phyloP scores from a whole-genome alignment of 495 filamentous ascomycete genomes.

The Glarea lozoyensis region DNA sequence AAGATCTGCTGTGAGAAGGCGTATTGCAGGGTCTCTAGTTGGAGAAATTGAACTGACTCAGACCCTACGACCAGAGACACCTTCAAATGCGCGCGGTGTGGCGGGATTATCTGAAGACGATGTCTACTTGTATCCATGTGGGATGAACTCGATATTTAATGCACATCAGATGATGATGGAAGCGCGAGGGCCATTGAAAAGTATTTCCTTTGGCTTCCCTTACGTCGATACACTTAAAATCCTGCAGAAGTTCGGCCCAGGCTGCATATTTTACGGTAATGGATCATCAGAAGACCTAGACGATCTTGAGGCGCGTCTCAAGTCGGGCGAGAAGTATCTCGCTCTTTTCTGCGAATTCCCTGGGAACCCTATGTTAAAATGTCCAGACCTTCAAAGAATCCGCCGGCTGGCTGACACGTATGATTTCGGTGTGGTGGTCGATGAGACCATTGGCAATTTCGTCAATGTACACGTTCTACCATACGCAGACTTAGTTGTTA shows the following conservation, averaged over 20 bases:
- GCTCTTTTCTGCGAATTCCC: slow-evolving; percentile 92
- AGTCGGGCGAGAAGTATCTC: slow-evolving; percentile 67
- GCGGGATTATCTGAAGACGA: slow-evolving; percentile 76
- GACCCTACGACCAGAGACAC: slow-evolving; percentile 26
- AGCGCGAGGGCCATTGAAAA: slow-evolving; percentile 50
- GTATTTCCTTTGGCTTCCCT: slow-evolving; percentile 76
- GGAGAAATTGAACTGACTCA: slow-evolving; percentile 55
- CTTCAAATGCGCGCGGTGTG: slow-evolving; percentile 38
- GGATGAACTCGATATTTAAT: slow-evolving; percentile 94
- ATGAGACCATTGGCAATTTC: slow-evolving; percentile 95
- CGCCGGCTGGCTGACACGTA: slow-evolving; percentile 69
- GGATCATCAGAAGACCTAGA: slow-evolving; percentile 77
- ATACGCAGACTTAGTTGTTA: slow-evolving; percentile 83
- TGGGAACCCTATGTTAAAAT: slow-evolving; percentile 79
- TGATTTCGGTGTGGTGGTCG: slow-evolving; percentile 84
- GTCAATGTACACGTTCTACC: slow-evolving; percentile 89
- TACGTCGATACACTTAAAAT: slow-evolving; percentile 97
- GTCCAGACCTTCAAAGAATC: slow-evolving; percentile 77
- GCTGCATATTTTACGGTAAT: slow-evolving; percentile 83
- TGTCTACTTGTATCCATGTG: slow-evolving; percentile 77
- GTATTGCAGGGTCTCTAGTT: slow-evolving; percentile 82
- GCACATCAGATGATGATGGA: slow-evolving; percentile 64
- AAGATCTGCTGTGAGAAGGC: slow-evolving; percentile 72
- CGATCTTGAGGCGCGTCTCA: slow-evolving; percentile 66
- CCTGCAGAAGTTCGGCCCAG: slow-evolving; percentile 87